A percentile compares a stretch with the other conserved stretches of the same genome.
Evolutionary conservation across 768 basidiomycete species (phyloP).

Genomic region (Dendrothele bispora): DNA sequence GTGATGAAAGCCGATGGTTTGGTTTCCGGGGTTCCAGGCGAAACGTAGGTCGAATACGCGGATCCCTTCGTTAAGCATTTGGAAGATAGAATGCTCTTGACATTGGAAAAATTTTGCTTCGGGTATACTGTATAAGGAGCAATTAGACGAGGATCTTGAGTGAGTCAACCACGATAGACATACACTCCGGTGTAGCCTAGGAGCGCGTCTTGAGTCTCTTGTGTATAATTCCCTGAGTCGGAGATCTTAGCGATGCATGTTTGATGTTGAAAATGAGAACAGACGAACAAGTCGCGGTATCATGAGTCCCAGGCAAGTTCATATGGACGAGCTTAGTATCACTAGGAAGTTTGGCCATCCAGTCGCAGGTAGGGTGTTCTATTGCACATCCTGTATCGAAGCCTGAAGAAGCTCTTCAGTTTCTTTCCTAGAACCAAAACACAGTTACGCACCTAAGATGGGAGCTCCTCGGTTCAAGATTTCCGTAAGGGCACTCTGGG

Average conservation of each 20-base stretch:
- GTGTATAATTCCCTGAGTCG: constrained; percentile 22
- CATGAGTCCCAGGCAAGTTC: constrained; percentile 31
- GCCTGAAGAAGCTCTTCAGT: constrained; percentile 7
- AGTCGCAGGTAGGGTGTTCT: constrained; percentile 18
- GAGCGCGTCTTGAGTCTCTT: constrained; percentile 20
- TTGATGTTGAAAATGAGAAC: background rate
- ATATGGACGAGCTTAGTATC: constrained; percentile 21
- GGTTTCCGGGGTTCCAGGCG: constrained; percentile 51
- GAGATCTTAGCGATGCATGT: background rate
- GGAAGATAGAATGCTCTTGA: constrained; percentile 45
- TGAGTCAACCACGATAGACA: background rate
- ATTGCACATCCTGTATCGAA: constrained; percentile 17
- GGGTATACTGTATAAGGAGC: constrained; percentile 23
- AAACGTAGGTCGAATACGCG: constrained; percentile 50
- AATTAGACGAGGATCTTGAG: background rate
- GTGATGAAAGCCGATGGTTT: constrained; percentile 50
- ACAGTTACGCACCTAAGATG: constrained; percentile 14
- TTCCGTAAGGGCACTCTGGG: constrained; percentile 13
- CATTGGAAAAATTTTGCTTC: constrained; percentile 36
- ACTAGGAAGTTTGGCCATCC: constrained; percentile 24
- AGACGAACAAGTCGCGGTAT: constrained; percentile 21
- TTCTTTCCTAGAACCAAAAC: background rate
- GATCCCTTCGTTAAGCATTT: constrained; percentile 47
- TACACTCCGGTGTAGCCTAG: constrained; percentile 20
- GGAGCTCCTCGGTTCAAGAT: constrained; percentile 20